These are phyloP conservation scores for Neonothopanus nambi DNA, from an alignment of 1,284 basidiomycete species.

Conservation along the genomic window DNA sequence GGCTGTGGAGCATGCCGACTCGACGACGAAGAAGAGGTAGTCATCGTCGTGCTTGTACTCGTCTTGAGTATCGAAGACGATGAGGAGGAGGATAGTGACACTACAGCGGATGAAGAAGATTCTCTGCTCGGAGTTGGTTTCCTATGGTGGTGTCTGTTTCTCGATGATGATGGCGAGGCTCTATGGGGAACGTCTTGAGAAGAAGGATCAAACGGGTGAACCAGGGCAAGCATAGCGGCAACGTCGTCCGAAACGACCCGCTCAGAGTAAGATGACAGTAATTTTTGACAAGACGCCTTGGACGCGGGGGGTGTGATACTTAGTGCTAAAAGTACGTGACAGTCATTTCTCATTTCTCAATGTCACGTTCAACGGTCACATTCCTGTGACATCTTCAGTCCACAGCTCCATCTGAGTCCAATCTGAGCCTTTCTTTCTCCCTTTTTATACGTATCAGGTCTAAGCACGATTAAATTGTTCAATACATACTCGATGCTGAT, in stretches of 20 bases:
- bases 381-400: no score
- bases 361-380: no score
- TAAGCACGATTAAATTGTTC: no score
- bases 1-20: slow-evolving; percentile 4
- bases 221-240: slow-evolving; percentile 40
- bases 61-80: slow-evolving; percentile 16
- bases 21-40: slow-evolving; percentile 1
- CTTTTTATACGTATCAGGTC: no score
- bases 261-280: no score
- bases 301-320: slow-evolving; percentile 1
- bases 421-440: no score
- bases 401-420: no score
- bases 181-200: slow-evolving; percentile 21
- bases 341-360: no score
- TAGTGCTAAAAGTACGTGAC: no score
- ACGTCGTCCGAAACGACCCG: slow-evolving; percentile 2
- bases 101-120: slow-evolving; percentile 16
- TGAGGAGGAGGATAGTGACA: slow-evolving; percentile 16
- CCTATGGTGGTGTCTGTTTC: slow-evolving; percentile 24
- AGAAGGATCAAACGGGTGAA: slow-evolving; percentile 32
- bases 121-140: slow-evolving; percentile 22
- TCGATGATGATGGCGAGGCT: slow-evolving; percentile 21
- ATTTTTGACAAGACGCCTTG: neutral
- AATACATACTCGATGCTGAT: no score
- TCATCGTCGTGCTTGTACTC: slow-evolving; percentile 3